These are phyloP conservation scores for Geotrichum histeridarum DNA, from an alignment of 1,139 yeast species.

Conservation along the genomic window DNA sequence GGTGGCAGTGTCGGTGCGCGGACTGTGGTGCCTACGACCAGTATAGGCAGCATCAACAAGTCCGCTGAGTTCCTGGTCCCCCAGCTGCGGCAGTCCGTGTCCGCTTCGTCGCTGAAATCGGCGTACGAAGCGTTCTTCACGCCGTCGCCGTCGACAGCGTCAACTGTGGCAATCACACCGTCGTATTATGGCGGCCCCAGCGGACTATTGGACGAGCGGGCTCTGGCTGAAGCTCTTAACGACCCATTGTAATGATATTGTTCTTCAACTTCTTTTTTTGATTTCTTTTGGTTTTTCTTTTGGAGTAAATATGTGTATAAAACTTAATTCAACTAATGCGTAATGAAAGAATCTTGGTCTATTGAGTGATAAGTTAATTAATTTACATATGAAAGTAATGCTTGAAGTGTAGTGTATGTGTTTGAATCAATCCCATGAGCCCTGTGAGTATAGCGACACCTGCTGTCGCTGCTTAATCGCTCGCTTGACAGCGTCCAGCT, in stretches of 20 bases:
- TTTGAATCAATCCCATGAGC: slow-evolving; percentile 5
- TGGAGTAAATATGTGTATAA: not conserved
- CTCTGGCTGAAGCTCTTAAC: slow-evolving; percentile 6
- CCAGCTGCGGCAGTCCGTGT: no score
- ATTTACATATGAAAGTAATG: not conserved
- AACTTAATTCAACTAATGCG: not conserved
- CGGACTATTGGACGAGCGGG: not conserved
- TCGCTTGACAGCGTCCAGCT: not conserved
- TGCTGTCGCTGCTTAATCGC: slow-evolving; percentile 3
- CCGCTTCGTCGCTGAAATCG: not conserved
- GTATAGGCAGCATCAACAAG: no score
- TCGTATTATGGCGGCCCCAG: not conserved
- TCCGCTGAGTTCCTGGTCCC: no score
- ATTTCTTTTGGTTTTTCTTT: not conserved
- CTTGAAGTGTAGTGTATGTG: not conserved
- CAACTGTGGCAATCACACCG: no score
- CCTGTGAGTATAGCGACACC: slow-evolving; percentile 2
- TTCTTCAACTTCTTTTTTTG: not conserved
- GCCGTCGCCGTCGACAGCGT: no score
- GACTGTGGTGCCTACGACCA: not conserved
- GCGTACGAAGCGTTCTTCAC: not conserved
- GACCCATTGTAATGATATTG: not conserved
- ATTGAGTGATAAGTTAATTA: not conserved
- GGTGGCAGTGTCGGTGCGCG: not conserved
- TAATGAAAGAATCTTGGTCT: not conserved